Percentiles rank a stretch among this genome's conserved stretches.
Conservation (phyloP, 495 filamentous ascomycete species). For the Aspergillus sclerotiicarbonarius region DNA sequence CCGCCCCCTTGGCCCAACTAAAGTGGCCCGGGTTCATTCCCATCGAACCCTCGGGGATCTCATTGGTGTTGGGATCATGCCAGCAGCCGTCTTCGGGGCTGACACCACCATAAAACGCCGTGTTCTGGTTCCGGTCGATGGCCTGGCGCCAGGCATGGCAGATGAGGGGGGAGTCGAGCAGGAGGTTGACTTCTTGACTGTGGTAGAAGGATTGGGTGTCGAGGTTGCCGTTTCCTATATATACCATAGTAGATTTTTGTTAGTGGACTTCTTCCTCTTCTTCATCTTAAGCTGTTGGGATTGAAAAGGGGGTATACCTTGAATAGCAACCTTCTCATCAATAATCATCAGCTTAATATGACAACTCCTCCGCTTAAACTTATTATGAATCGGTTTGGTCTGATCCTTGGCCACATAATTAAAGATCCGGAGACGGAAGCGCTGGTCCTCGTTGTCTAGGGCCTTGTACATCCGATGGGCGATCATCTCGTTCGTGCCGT, state of each 20-base stretch:
- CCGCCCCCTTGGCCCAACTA: conserved; percentile 59
- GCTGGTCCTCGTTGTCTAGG: conserved; percentile 43
- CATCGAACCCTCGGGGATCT: conserved; percentile 56
- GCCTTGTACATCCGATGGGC: conserved; percentile 54
- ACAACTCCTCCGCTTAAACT: conserved; percentile 61
- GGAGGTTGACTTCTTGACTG: conserved; percentile 70
- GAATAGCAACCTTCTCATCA: conserved; percentile 64
- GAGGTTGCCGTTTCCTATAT: conserved; percentile 67
- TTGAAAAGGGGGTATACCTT: conserved; percentile 29
- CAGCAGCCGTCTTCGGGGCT: conserved; percentile 50
- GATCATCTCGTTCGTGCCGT: conserved; percentile 72
- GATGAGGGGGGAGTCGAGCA: conserved; percentile 61
- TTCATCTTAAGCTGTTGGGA: not conserved
- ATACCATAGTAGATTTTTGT: not conserved
- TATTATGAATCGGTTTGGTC: conserved; percentile 58
- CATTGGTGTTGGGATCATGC: conserved; percentile 52
- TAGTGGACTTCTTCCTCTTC: not conserved
- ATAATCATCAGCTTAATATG: conserved; percentile 76
- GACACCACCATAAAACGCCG: conserved; percentile 58
- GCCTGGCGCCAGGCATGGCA: conserved; percentile 63
- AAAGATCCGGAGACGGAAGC: conserved; percentile 50
- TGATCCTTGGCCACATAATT: conserved; percentile 77
- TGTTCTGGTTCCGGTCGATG: conserved; percentile 69
- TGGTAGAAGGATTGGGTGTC: conserved; percentile 83
- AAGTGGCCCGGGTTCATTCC: conserved; percentile 58